Percentiles rank a stretch among this genome's conserved stretches.
Evolutionary conservation across 495 filamentous ascomycete species (phyloP).

Genomic region (Entonaema liquescens): DNA sequence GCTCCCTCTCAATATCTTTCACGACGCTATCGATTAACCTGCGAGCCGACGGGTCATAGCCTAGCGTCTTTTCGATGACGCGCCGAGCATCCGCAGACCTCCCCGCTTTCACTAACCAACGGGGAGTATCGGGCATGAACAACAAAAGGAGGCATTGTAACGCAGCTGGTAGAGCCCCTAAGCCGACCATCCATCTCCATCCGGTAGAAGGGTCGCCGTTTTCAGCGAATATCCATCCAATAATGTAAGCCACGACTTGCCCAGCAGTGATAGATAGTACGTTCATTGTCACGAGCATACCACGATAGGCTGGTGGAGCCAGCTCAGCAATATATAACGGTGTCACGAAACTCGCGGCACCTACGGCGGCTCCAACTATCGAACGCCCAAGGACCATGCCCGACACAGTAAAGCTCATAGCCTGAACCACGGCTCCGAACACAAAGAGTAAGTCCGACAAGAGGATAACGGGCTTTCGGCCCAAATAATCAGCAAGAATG

Average conservation of each 20-base stretch:
- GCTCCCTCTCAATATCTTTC: slow-evolving; percentile 72
- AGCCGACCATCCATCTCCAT: slow-evolving; percentile 91
- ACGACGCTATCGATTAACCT: slow-evolving; percentile 65
- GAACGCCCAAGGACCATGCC: slow-evolving; percentile 81
- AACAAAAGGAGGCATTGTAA: slow-evolving; percentile 72
- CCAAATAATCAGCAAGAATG: slow-evolving; percentile 74
- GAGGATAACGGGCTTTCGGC: slow-evolving; percentile 80
- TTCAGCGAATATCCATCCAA: slow-evolving; percentile 73
- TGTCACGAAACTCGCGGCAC: slow-evolving; percentile 81
- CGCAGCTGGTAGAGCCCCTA: slow-evolving; percentile 80
- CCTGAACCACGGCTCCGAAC: slow-evolving; percentile 76
- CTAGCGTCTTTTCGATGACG: slow-evolving; percentile 72
- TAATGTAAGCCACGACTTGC: slow-evolving; percentile 84
- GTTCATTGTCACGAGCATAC: slow-evolving; percentile 78
- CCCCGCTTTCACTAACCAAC: slow-evolving; percentile 81
- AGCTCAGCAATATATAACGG: slow-evolving; percentile 90
- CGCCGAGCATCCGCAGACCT: slow-evolving; percentile 64
- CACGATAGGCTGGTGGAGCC: slow-evolving; percentile 76
- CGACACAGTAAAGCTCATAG: slow-evolving; percentile 66
- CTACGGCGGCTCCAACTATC: slow-evolving; percentile 83
- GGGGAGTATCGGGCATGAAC: slow-evolving; percentile 82
- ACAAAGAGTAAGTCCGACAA: slow-evolving; percentile 81
- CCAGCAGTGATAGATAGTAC: slow-evolving; percentile 84
- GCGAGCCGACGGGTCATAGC: slow-evolving; percentile 54
- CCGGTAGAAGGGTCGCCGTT: slow-evolving; percentile 59